Conservation (phyloP, 108 stramenopile genomes). For the Pseudonitzschia multiseries region DNA sequence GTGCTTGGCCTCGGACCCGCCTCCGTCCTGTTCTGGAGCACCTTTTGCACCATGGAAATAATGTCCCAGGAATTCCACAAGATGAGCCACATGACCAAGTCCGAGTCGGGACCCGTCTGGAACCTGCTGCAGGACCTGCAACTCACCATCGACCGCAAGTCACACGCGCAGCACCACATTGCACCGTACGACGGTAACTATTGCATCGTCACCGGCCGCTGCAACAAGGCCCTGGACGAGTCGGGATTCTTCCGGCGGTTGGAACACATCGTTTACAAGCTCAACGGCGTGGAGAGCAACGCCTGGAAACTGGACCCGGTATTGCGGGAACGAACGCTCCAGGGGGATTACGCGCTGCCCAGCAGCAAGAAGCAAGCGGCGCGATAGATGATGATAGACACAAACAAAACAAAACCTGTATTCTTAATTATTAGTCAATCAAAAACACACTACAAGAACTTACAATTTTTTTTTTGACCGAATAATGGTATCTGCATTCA, state of each 20-base stretch:
- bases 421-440: no score
- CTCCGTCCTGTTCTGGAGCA: slow-evolving; percentile 58
- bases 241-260: slow-evolving; percentile 81
- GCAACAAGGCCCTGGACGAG: slow-evolving; percentile 73
- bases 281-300: slow-evolving; percentile 85
- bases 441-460: no score
- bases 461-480: no score
- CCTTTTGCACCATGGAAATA: slow-evolving; percentile 76
- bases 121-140: slow-evolving; percentile 65
- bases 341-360: slow-evolving; percentile 56
- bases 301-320: slow-evolving; percentile 85
- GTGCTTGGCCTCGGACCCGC: slow-evolving; percentile 31
- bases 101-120: slow-evolving; percentile 44
- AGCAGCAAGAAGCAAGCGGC: no score
- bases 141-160: slow-evolving; percentile 62
- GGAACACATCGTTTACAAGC: slow-evolving; percentile 76
- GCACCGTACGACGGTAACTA: slow-evolving; percentile 92
- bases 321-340: slow-evolving; percentile 60
- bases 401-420: no score
- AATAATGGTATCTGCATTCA: no score
- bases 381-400: no score
- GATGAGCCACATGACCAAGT: slow-evolving; percentile 79
- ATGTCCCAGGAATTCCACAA: slow-evolving; percentile 90
- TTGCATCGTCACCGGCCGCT: slow-evolving; percentile 85
- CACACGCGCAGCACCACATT: slow-evolving; percentile 87